These are phyloP conservation scores for Epichloe typhina DNA, from an alignment of 2,329 filamentous ascomycete genomes.

Conservation along the genomic window DNA sequence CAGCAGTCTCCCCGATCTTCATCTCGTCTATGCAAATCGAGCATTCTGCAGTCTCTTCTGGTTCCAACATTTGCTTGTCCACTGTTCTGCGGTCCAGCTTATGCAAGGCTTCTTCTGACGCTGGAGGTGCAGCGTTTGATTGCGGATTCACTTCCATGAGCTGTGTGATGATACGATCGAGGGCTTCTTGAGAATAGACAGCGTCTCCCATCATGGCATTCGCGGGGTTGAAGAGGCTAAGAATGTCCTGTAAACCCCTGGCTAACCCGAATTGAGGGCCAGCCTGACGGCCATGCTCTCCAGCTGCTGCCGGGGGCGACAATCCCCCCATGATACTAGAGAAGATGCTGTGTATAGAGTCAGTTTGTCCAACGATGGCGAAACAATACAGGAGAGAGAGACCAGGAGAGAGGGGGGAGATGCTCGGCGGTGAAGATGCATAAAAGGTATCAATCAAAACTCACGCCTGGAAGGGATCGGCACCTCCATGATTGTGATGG, in stretches of 20 bases:
- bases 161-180: conserved; percentile 77
- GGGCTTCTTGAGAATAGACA: conserved; percentile 79
- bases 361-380: not conserved
- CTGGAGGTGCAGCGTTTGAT: conserved; percentile 71
- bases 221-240: conserved; percentile 40
- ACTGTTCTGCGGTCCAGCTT: conserved; percentile 59
- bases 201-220: conserved; percentile 56
- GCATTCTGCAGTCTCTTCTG: conserved; percentile 64
- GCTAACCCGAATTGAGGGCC: conserved; percentile 11
- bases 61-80: conserved; percentile 53
- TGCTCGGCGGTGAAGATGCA: too few species aligned
- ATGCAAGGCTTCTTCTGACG: conserved; percentile 60
- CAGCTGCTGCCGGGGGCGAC: conserved; percentile 17
- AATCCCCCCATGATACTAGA: conserved; percentile 28
- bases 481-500: not conserved
- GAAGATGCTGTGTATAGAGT: conserved; percentile 28
- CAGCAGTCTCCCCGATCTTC: conserved; percentile 57
- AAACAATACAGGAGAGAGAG: not conserved
- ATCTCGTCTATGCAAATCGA: conserved; percentile 91
- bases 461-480: conserved; percentile 37
- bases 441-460: conserved; percentile 9
- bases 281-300: conserved; percentile 12
- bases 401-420: not conserved
- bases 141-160: conserved; percentile 74
- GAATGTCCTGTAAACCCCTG: conserved; percentile 35